Evolutionary conservation across 2,329 filamentous ascomycete genomes (phyloP).

Genomic region (Exophiala calicioides): DNA sequence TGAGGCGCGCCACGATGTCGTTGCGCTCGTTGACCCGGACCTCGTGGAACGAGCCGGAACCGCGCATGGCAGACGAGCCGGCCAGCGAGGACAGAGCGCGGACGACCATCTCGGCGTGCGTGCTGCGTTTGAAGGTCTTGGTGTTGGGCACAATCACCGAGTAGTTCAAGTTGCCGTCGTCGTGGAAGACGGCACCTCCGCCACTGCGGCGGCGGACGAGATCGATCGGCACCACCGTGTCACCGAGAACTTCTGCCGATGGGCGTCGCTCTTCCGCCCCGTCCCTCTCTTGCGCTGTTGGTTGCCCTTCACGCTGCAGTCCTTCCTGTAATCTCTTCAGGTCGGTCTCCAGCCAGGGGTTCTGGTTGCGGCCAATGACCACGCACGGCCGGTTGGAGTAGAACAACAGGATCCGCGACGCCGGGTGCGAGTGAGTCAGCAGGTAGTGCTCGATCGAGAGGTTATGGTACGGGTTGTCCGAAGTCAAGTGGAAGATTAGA

Average conservation of each 20-base stretch:
- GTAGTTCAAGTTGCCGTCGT: slow-evolving; percentile 91
- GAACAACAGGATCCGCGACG: slow-evolving; percentile 78
- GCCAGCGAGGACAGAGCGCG: slow-evolving; percentile 63
- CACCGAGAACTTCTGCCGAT: background rate
- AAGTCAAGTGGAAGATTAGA: slow-evolving; percentile 72
- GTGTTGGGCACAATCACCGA: slow-evolving; percentile 78
- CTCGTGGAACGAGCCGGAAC: slow-evolving; percentile 54
- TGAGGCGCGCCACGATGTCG: slow-evolving; percentile 77
- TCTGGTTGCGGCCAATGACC: slow-evolving; percentile 94
- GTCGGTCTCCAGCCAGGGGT: slow-evolving; percentile 92
- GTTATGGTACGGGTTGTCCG: slow-evolving; percentile 78
- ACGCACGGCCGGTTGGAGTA: slow-evolving; percentile 87
- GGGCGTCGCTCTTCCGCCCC: background rate
- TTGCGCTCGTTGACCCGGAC: slow-evolving; percentile 84
- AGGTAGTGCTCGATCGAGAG: slow-evolving; percentile 92
- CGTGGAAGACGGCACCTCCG: slow-evolving; percentile 92
- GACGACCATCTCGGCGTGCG: slow-evolving; percentile 89
- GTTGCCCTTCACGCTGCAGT: slow-evolving; percentile 28
- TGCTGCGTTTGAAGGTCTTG: slow-evolving; percentile 74
- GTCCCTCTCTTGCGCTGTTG: too few relatives aligned
- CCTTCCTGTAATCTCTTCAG: slow-evolving; percentile 60
- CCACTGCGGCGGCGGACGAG: slow-evolving; percentile 84
- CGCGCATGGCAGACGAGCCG: slow-evolving; percentile 11
- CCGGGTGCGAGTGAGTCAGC: slow-evolving; percentile 69
- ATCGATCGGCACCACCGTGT: slow-evolving; percentile 42